Conservation (phyloP, 2,329 filamentous ascomycete species). For the Fusarium denticulatum region DNA sequence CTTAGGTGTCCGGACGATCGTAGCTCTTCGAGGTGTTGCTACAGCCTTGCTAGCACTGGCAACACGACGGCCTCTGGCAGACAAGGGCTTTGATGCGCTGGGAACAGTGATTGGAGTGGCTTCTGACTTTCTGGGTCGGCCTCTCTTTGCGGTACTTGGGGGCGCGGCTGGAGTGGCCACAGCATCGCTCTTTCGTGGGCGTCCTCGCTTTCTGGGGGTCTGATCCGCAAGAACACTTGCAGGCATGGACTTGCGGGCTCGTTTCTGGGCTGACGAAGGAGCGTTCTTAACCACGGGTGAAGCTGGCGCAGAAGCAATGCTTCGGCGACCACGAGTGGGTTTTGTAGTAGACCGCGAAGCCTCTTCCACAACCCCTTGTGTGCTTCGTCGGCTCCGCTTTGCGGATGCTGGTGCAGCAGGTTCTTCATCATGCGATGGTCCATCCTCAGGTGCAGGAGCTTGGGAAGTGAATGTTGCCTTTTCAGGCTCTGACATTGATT, state of each 20-base stretch:
- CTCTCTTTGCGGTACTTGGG: slow-evolving; percentile 31
- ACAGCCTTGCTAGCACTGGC: slow-evolving; percentile 24
- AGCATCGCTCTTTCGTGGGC: slow-evolving; percentile 39
- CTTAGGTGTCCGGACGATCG: slow-evolving; percentile 5
- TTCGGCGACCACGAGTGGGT: slow-evolving; percentile 18
- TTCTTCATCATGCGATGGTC: neutral
- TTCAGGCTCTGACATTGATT: slow-evolving; percentile 22
- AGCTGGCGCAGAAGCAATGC: slow-evolving; percentile 12
- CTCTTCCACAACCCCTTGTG: slow-evolving; percentile 12
- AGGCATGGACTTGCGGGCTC: slow-evolving; percentile 39
- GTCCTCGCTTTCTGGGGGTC: slow-evolving; percentile 39
- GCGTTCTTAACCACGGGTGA: slow-evolving; percentile 24
- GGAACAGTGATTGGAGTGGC: slow-evolving; percentile 2
- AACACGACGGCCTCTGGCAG: slow-evolving; percentile 18
- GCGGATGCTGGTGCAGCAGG: neutral
- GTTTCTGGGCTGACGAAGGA: slow-evolving; percentile 16
- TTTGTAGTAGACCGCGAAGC: slow-evolving; percentile 13
- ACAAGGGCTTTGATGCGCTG: slow-evolving; percentile 17
- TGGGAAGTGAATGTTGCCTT: slow-evolving; percentile 24
- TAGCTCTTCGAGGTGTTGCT: slow-evolving; percentile 5
- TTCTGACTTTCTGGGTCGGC: slow-evolving; percentile 39
- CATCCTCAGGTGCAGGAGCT: neutral
- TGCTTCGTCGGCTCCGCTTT: slow-evolving; percentile 29
- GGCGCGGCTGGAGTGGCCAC: slow-evolving; percentile 23
- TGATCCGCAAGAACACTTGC: slow-evolving; percentile 16